These are phyloP conservation scores for Fusarium redolens DNA, from an alignment of 2,329 filamentous ascomycete genomes.

Conservation along the genomic window DNA sequence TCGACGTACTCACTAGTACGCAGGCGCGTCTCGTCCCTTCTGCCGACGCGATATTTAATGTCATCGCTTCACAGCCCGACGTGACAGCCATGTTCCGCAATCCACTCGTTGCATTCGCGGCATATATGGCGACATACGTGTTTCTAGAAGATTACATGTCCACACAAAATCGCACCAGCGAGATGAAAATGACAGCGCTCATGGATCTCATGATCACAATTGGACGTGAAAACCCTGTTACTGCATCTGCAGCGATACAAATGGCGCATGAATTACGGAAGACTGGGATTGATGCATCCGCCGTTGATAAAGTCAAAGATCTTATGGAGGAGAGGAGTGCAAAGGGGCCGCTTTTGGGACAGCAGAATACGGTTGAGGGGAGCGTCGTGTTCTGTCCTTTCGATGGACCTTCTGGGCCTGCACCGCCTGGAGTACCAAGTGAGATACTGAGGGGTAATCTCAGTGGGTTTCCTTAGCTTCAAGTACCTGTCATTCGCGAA, in stretches of 20 bases:
- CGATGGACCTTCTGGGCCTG: conserved; percentile 15
- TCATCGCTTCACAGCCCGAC: conserved; percentile 68
- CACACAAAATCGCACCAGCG: conserved; percentile 60
- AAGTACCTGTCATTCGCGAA: background rate
- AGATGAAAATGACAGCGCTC: conserved; percentile 73
- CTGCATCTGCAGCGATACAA: conserved; percentile 76
- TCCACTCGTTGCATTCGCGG: conserved; percentile 76
- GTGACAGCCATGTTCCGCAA: conserved; percentile 64
- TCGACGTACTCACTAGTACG: conserved; percentile 53
- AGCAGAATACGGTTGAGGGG: conserved; percentile 19
- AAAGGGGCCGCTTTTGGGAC: conserved; percentile 33
- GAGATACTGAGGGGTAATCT: conserved; percentile 13
- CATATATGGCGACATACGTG: conserved; percentile 77
- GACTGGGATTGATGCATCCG: conserved; percentile 41
- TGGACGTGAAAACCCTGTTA: conserved; percentile 72
- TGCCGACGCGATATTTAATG: conserved; percentile 82
- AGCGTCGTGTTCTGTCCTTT: conserved; percentile 41
- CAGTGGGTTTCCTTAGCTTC: background rate
- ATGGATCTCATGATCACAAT: conserved; percentile 74
- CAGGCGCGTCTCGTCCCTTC: conserved; percentile 79
- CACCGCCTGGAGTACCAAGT: conserved; percentile 24
- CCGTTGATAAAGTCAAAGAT: conserved; percentile 37
- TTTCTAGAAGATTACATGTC: conserved; percentile 77
- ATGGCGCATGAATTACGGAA: conserved; percentile 72
- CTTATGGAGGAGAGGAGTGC: conserved; percentile 28